phyloP scores from a whole-genome alignment of 805 yeast species.

The Maudiozyma turicensis region DNA sequence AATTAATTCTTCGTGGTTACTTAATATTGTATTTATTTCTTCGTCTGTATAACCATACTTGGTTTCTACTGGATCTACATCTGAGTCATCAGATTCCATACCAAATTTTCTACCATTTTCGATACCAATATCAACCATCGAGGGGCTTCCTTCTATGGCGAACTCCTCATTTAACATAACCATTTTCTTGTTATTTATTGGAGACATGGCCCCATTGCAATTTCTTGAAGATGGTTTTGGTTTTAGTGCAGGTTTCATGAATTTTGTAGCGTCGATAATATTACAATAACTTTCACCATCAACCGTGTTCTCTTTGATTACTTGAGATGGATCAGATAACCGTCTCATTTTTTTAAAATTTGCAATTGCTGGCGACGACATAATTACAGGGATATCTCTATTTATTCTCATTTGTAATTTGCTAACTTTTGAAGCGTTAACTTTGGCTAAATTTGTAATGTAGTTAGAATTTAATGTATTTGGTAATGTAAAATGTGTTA shows the following conservation, averaged over 20 bases:
- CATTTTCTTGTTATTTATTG: background rate
- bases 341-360: background rate
- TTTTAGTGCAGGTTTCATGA: conserved; percentile 3
- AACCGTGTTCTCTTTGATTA: background rate
- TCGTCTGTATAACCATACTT: background rate
- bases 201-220: background rate
- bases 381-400: background rate
- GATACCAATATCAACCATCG: background rate
- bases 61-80: background rate
- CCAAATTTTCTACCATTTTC: background rate
- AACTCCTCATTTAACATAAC: background rate
- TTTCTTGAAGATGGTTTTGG: conserved; percentile 1
- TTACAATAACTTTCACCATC: background rate
- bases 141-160: background rate
- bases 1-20: conserved; percentile 26
- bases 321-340: background rate
- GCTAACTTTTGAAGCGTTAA: background rate
- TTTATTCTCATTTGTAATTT: background rate
- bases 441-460: conserved; percentile 17
- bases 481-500: background rate
- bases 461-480: background rate
- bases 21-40: conserved; percentile 8
- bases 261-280: conserved; percentile 3
- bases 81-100: background rate
- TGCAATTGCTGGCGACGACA: background rate